These are phyloP conservation scores for Zychaea mexicana DNA, from an alignment of 371 early-diverging fungal genomes.

Conservation along the genomic window DNA sequence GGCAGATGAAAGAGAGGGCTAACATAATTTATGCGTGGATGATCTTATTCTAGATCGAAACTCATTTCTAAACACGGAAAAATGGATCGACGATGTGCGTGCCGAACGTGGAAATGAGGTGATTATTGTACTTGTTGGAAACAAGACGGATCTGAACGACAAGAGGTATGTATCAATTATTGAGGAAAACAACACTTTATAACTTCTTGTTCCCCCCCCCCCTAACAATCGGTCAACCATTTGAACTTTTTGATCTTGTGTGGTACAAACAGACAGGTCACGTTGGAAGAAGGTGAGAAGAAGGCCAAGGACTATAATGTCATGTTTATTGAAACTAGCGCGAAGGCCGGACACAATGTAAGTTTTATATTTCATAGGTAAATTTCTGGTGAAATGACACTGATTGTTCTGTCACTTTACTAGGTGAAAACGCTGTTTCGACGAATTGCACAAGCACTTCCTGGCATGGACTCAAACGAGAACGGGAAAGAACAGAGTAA, in stretches of 20 bases:
- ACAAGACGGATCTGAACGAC: slow-evolving; percentile 97
- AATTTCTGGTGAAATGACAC: background rate
- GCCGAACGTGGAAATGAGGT: slow-evolving; percentile 98
- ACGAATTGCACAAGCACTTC: slow-evolving; percentile 94
- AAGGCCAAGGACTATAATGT: slow-evolving; percentile 91
- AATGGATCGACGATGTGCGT: slow-evolving; percentile 99
- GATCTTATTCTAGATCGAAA: slow-evolving; percentile 66
- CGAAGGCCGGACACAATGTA: slow-evolving; percentile 96
- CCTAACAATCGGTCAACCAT: too few species aligned
- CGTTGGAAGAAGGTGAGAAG: slow-evolving; percentile 95
- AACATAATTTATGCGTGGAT: too few species aligned
- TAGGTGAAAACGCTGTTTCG: slow-evolving; percentile 90
- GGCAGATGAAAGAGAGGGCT: too few species aligned
- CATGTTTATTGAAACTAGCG: slow-evolving; percentile 97
- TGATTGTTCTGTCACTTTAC: too few species aligned
- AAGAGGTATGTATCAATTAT: too few species aligned
- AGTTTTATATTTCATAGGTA: background rate
- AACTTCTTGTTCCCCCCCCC: too few species aligned
- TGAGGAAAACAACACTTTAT: background rate
- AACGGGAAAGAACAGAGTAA: slow-evolving; percentile 46
- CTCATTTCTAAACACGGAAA: slow-evolving; percentile 92
- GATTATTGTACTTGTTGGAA: slow-evolving; percentile 97
- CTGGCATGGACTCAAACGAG: slow-evolving; percentile 77
- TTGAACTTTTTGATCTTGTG: too few species aligned
- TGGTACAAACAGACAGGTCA: slow-evolving; percentile 69